Base-by-base conservation (phyloP, 75 land plant species). In the Isoetes taiwanensis region DNA sequence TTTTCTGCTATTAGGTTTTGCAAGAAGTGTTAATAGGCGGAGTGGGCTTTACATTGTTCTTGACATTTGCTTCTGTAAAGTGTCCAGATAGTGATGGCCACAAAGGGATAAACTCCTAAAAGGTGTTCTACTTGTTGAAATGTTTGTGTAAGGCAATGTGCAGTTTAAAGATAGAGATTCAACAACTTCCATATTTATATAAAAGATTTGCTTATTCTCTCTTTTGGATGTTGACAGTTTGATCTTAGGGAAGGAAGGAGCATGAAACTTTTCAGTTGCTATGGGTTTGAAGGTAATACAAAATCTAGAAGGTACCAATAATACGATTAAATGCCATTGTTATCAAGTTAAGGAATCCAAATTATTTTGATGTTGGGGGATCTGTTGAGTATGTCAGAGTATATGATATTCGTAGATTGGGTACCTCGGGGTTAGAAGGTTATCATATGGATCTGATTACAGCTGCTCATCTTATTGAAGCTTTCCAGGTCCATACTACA, bases 361-460 rank as follows among this genome's bases (percentile, higher is more conserved):
- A 79, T 65, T 63, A 72, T 33, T 81, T 93, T 71, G 82, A 81
- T 21, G 65, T 84, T 61, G 98, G 75, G 6, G 98, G 98, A 31
- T 70, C 84, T 26, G 98, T 87, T 73, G 86, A 74, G 61, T 93
- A 64, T 74, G 79, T 90, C 29, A 82, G 96, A 25, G 74, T 93
- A 12, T 93, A 79, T 75, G 98, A 93, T 41, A 81, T 93, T 32
- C 80, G 98, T 31, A 85, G 78, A 42, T 75, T 63, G 32, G 80
- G 76, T 68, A 74, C 70, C 19, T 74, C 80, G 10, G 38, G 66
- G 24, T 71, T 58, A 31, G 61, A 41, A 52, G 90, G 65, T 61
- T 69, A 58, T 14, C 96, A 85, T 1, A 52, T 70, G 0, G 72
- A 84, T 32, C 68, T 62, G 43, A 87, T 81, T 59, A 72, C 96